Conservation (phyloP, 2,329 filamentous ascomycete genomes). For the Periconia digitata region DNA sequence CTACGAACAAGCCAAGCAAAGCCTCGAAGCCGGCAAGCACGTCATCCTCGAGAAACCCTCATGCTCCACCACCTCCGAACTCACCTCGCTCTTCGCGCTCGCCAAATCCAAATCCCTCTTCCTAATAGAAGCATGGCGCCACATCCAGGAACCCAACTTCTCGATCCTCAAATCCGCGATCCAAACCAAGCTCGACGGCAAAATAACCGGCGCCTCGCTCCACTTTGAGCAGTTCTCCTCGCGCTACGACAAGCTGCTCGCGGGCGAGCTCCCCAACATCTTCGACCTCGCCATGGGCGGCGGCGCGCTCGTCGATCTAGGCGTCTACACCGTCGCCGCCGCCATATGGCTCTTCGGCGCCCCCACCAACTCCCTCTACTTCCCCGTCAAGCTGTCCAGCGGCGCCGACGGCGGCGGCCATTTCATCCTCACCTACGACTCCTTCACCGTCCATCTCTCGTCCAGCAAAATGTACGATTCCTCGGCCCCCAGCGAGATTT, state of each 20-base stretch:
- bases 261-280: slow-evolving; percentile 51
- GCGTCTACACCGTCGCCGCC: slow-evolving; percentile 52
- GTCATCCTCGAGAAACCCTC: slow-evolving; percentile 56
- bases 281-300: slow-evolving; percentile 52
- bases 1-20: slow-evolving; percentile 47
- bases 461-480: slow-evolving; percentile 48
- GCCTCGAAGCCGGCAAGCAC: slow-evolving; percentile 49
- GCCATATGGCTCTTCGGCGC: slow-evolving; percentile 52
- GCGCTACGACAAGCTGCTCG: slow-evolving; percentile 51
- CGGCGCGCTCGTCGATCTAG: slow-evolving; percentile 52
- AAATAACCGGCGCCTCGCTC: slow-evolving; percentile 48
- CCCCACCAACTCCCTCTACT: slow-evolving; percentile 46
- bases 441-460: slow-evolving; percentile 48
- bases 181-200: slow-evolving; percentile 14
- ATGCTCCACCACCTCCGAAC: slow-evolving; percentile 45
- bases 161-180: slow-evolving; percentile 44
- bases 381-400: slow-evolving; percentile 46
- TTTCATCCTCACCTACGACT: slow-evolving; percentile 47
- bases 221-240: slow-evolving; percentile 49
- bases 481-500: slow-evolving; percentile 49
- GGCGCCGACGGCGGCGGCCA: slow-evolving; percentile 52
- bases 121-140: slow-evolving; percentile 53
- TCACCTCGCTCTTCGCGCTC: slow-evolving; percentile 47
- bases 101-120: slow-evolving; percentile 46
- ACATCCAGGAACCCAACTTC: slow-evolving; percentile 55